These are phyloP conservation scores for Astrephomene gubernaculifera DNA, from an alignment of 139 green algal species.

Conservation along the genomic window DNA sequence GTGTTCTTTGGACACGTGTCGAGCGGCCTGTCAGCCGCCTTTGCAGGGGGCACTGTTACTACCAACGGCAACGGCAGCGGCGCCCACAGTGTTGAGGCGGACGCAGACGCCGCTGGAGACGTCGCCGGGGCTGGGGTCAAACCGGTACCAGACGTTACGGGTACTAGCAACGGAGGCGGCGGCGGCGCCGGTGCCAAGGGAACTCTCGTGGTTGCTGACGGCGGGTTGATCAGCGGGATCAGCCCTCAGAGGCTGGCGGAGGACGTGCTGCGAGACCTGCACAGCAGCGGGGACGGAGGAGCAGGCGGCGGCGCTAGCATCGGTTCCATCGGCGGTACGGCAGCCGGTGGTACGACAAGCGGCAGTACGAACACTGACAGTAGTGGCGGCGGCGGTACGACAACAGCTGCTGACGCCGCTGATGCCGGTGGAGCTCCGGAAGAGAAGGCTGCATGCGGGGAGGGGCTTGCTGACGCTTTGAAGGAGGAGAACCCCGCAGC, in stretches of 20 bases:
- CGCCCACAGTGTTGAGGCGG: too few species aligned
- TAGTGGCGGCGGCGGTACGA: background rate
- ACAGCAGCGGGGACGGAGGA: background rate
- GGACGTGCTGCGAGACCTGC: constrained; percentile 14
- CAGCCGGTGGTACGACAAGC: background rate
- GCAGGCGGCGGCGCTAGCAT: constrained; percentile 3
- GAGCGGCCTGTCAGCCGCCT: too few species aligned
- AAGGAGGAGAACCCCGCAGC: background rate
- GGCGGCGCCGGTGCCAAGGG: background rate
- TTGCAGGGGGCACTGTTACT: too few species aligned
- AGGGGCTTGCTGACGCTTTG: too few species aligned
- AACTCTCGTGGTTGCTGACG: constrained; percentile 5
- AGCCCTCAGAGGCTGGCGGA: background rate
- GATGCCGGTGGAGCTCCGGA: background rate
- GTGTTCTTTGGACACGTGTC: too few species aligned
- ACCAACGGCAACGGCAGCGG: too few species aligned
- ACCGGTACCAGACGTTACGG: too few species aligned
- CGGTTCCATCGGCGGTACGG: background rate
- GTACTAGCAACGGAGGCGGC: background rate
- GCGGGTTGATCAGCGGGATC: constrained; percentile 14
- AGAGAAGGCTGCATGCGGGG: too few species aligned
- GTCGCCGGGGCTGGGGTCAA: too few species aligned
- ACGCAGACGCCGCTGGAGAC: too few species aligned
- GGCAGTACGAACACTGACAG: background rate
- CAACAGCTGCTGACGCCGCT: background rate